These are phyloP conservation scores for Spatholobus suberectus DNA, from an alignment of 306 rosid genomes.

Conservation along the genomic window DNA sequence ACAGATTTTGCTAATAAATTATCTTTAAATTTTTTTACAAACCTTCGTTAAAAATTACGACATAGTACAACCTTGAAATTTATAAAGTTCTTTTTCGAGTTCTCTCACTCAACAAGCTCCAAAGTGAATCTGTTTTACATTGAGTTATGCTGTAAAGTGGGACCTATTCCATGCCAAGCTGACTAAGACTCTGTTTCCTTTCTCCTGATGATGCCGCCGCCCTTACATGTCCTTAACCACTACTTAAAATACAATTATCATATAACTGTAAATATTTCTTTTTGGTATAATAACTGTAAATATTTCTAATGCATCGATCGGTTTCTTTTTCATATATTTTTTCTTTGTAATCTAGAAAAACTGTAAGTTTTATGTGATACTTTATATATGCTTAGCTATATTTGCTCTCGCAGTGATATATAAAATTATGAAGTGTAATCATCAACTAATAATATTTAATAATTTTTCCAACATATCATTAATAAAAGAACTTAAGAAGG, in stretches of 20 bases:
- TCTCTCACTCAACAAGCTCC: background rate
- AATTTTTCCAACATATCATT: background rate
- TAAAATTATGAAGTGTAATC: background rate
- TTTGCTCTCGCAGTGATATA: background rate
- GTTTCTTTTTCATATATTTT: background rate
- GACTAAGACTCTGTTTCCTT: constrained; percentile 48
- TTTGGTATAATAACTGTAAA: background rate
- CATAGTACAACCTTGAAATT: background rate
- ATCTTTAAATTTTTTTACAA: background rate
- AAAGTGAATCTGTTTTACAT: constrained; percentile 31
- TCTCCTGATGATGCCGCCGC: background rate
- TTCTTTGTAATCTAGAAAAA: background rate
- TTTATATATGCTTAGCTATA: background rate
- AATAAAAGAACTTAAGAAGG: background rate
- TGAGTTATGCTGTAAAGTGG: constrained; percentile 26
- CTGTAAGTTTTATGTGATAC: background rate
- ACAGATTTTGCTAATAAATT: background rate
- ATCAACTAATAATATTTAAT: constrained; percentile 7
- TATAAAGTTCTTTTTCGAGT: background rate
- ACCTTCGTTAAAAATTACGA: background rate
- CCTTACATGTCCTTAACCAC: background rate
- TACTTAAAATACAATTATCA: background rate
- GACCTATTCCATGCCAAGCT: constrained; percentile 49
- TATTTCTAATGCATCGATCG: background rate
- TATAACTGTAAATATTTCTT: background rate